Conservation (phyloP, 139 green algal genomes). For the Eudorina sp. region DNA sequence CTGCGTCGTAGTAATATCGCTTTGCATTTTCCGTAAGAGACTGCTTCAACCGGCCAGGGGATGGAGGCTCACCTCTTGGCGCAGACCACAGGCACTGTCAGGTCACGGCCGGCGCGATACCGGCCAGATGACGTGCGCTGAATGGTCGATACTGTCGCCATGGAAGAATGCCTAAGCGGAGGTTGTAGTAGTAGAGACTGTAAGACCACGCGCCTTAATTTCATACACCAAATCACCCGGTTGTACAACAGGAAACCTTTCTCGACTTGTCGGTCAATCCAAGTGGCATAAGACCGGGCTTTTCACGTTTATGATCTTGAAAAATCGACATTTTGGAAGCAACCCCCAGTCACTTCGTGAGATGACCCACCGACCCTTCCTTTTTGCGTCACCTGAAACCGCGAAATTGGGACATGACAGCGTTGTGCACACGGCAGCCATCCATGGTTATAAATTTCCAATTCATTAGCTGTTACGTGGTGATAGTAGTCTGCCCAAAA, state of each 20-base stretch:
- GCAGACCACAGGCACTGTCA: slow-evolving; percentile 6
- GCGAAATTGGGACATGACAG: too few species aligned
- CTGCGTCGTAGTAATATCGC: not conserved
- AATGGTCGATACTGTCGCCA: not conserved
- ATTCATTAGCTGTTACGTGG: too few species aligned
- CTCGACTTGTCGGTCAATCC: too few species aligned
- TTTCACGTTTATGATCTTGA: too few species aligned
- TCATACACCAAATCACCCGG: not conserved
- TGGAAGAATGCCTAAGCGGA: not conserved
- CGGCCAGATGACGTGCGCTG: not conserved
- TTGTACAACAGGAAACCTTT: not conserved
- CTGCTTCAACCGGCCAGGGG: too few species aligned
- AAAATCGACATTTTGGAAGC: too few species aligned
- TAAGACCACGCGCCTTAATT: not conserved
- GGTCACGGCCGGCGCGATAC: not conserved
- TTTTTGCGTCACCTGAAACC: not conserved
- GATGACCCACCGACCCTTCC: slow-evolving; percentile 10
- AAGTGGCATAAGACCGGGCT: too few species aligned
- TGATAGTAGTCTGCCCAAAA: too few species aligned
- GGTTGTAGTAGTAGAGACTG: not conserved
- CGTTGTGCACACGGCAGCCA: too few species aligned
- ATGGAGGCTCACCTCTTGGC: slow-evolving; percentile 19
- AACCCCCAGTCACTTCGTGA: too few species aligned
- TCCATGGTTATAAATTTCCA: too few species aligned
- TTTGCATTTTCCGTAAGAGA: not conserved